phyloP scores from a whole-genome alignment of 805 yeast species.

The Metschnikowia hibisci region DNA sequence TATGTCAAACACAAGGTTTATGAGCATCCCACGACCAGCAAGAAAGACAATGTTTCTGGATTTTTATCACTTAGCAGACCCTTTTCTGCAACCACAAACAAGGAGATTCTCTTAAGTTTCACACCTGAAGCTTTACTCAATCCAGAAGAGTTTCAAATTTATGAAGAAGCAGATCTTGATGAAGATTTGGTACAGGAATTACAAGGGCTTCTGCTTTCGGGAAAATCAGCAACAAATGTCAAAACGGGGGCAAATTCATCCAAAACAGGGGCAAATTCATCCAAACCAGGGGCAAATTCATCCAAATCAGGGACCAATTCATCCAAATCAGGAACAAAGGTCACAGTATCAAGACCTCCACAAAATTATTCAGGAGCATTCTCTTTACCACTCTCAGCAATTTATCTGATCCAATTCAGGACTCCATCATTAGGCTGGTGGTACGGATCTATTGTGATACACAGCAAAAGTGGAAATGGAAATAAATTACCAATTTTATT shows the following conservation, averaged over 20 bases:
- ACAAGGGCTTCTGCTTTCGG: slow-evolving; percentile 18
- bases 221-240: slow-evolving; percentile 4
- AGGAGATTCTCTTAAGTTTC: slow-evolving; percentile 63
- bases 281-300: neutral
- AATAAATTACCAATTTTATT: slow-evolving; percentile 78
- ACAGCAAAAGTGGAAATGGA: slow-evolving; percentile 60
- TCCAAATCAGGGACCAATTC: neutral
- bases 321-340: slow-evolving; percentile 1
- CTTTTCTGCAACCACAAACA: slow-evolving; percentile 38
- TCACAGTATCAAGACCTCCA: slow-evolving; percentile 49
- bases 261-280: neutral
- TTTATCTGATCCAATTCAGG: slow-evolving; percentile 79
- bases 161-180: slow-evolving; percentile 40
- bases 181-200: slow-evolving; percentile 23
- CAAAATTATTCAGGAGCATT: slow-evolving; percentile 38
- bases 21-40: slow-evolving; percentile 73
- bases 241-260: too few species aligned
- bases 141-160: slow-evolving; percentile 42
- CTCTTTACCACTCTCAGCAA: slow-evolving; percentile 51
- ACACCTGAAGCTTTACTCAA: slow-evolving; percentile 54
- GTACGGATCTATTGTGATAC: slow-evolving; percentile 82
- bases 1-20: slow-evolving; percentile 68
- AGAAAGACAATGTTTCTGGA: slow-evolving; percentile 78
- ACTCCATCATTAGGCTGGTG: slow-evolving; percentile 86
- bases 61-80: slow-evolving; percentile 64